Percentiles rank a stretch among this genome's conserved stretches.
phyloP scores from a whole-genome alignment of 345 rosid species.

The Tarenaya hassleriana region DNA sequence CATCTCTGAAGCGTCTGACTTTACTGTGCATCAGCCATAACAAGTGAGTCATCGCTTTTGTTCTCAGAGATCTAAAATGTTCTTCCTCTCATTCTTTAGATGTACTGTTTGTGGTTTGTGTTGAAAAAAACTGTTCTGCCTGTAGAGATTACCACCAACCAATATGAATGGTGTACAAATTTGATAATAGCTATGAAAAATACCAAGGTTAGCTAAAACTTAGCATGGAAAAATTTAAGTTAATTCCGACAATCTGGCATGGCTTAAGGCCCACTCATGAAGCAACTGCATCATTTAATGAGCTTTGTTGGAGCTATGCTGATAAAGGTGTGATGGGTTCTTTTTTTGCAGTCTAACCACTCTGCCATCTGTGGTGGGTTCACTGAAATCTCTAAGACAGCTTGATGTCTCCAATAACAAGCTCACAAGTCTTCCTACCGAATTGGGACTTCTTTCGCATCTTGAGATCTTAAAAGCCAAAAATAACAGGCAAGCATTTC shows the following conservation, averaged over 20 bases:
- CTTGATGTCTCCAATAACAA: slow-evolving; percentile 62
- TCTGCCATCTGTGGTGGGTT: slow-evolving; percentile 56
- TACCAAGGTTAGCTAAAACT: not conserved
- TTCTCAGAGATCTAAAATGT: not conserved
- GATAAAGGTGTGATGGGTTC: slow-evolving; percentile 4
- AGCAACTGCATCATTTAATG: not conserved
- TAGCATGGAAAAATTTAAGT: not conserved
- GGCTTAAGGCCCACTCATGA: too few species aligned
- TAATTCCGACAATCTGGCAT: too few species aligned
- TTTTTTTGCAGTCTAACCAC: slow-evolving; percentile 52
- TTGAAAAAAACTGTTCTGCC: too few species aligned
- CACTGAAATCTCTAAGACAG: slow-evolving; percentile 54
- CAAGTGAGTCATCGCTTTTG: slow-evolving; percentile 37
- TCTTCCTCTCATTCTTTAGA: too few species aligned
- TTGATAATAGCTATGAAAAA: too few species aligned
- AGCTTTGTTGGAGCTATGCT: not conserved
- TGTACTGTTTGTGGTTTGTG: too few species aligned
- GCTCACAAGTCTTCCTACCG: slow-evolving; percentile 60
- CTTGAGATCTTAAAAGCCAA: slow-evolving; percentile 74
- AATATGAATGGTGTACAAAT: too few species aligned
- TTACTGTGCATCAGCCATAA: slow-evolving; percentile 62
- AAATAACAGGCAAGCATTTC: slow-evolving; percentile 54
- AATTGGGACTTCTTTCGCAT: slow-evolving; percentile 53
- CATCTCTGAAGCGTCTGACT: slow-evolving; percentile 47
- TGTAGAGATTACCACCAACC: too few species aligned